Conservation (phyloP, 306 rosid species). For the Castanea mollissima region DNA sequence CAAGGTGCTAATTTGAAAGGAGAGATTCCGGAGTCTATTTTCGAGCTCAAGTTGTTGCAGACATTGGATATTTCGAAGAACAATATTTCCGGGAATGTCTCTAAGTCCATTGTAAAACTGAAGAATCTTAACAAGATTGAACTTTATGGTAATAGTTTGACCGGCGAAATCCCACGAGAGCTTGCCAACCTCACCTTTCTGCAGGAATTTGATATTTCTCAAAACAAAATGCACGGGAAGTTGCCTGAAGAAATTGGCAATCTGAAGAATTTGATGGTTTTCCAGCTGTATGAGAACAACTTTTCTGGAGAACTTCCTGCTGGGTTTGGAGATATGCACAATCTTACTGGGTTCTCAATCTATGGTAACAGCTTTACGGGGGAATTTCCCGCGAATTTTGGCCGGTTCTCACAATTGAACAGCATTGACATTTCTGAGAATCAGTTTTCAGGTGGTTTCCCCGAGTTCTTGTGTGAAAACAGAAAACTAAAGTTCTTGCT, state of each 20-base stretch:
- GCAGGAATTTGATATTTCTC: conserved; percentile 74
- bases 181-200: conserved; percentile 64
- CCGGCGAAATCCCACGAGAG: conserved; percentile 72
- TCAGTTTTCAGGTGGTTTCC: conserved; percentile 80
- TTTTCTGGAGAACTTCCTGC: conserved; percentile 77
- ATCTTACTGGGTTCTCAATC: conserved; percentile 62
- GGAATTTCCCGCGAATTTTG: conserved; percentile 59
- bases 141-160: conserved; percentile 58
- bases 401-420: conserved; percentile 59
- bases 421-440: conserved; percentile 97
- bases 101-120: conserved; percentile 69
- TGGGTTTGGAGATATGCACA: conserved; percentile 83
- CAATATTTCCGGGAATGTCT: conserved; percentile 65
- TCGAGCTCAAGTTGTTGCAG: conserved; percentile 55
- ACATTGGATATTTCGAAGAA: conserved; percentile 79
- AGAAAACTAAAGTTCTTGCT: conserved; percentile 63
- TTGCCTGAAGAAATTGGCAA: conserved; percentile 68
- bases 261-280: conserved; percentile 67
- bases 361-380: conserved; percentile 76
- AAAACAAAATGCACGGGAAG: conserved; percentile 54
- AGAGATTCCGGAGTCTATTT: conserved; percentile 77
- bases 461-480: conserved; percentile 74
- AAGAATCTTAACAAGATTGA: conserved; percentile 67
- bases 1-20: conserved; percentile 63
- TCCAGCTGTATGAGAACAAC: conserved; percentile 69